Evolutionary conservation across 2,329 filamentous ascomycete species (phyloP).

Genomic region (Cladobotryum mycophilum): DNA sequence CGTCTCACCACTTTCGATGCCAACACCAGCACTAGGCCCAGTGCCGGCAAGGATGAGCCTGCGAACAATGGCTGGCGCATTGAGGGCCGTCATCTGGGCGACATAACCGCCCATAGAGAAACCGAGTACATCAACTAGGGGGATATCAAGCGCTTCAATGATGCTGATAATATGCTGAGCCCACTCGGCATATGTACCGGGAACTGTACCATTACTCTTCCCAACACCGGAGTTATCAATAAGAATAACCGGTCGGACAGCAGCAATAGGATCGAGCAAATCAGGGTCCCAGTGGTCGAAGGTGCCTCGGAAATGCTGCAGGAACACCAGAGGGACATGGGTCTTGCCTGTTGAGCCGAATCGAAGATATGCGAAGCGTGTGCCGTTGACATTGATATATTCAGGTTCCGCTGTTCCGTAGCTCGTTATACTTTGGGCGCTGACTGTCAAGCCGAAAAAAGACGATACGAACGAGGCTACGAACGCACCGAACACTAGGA

Average conservation of each 20-base stretch:
- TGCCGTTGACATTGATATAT: slow-evolving; percentile 3
- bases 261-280: not conserved
- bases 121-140: not conserved
- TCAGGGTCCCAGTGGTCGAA: slow-evolving; percentile 6
- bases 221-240: not conserved
- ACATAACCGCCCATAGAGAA: slow-evolving; percentile 7
- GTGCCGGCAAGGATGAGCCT: slow-evolving; percentile 3
- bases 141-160: slow-evolving; percentile 1
- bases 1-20: not conserved
- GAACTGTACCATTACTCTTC: slow-evolving; percentile 1
- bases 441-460: not conserved
- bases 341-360: not conserved
- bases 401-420: slow-evolving; percentile 6
- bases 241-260: not conserved
- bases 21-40: slow-evolving; percentile 4
- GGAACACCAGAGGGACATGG: not conserved
- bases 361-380: slow-evolving; percentile 3
- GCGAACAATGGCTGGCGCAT: slow-evolving; percentile 1
- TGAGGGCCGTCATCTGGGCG: slow-evolving; percentile 3
- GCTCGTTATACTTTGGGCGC: not conserved
- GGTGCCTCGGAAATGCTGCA: slow-evolving; percentile 1
- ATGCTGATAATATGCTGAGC: not conserved
- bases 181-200: slow-evolving; percentile 1
- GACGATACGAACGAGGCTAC: not conserved
- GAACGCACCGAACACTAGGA: too few relatives aligned